These are phyloP conservation scores for Boeremia exigua DNA, from an alignment of 2,329 filamentous ascomycete species.

Conservation along the genomic window DNA sequence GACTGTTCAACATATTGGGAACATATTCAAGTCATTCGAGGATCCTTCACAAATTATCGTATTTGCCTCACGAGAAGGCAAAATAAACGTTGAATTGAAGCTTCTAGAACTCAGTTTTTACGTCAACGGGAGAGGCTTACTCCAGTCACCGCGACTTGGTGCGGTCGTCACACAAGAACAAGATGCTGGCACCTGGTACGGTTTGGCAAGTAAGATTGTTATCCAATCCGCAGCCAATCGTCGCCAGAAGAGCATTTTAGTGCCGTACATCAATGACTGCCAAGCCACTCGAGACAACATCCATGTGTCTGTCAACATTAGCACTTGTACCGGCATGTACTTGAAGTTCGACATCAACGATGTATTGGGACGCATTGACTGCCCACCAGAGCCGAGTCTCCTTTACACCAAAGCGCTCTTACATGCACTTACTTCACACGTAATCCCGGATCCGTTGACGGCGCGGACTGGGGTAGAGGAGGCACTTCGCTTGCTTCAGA, in stretches of 20 bases:
- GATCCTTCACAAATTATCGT: conserved; percentile 51
- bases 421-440: conserved; percentile 67
- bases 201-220: conserved; percentile 65
- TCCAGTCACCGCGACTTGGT: conserved; percentile 59
- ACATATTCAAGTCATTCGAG: conserved; percentile 61
- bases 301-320: conserved; percentile 54
- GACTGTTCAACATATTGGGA: conserved; percentile 48
- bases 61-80: conserved; percentile 49
- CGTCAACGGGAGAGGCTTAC: conserved; percentile 52
- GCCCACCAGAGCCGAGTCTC: conserved; percentile 61
- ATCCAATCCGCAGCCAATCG: conserved; percentile 51
- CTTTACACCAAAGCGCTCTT: conserved; percentile 64
- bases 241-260: conserved; percentile 54
- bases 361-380: conserved; percentile 62
- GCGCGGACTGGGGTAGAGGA: conserved; percentile 67
- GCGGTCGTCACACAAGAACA: conserved; percentile 64
- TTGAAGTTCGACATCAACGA: conserved; percentile 61
- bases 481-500: conserved; percentile 57
- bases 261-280: background rate
- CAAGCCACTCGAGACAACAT: conserved; percentile 23
- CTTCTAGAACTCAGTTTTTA: conserved; percentile 61
- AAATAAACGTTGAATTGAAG: conserved; percentile 58
- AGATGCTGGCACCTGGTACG: conserved; percentile 66
- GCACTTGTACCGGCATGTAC: conserved; percentile 49
- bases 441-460: conserved; percentile 64